phyloP scores from a whole-genome alignment of 176 grass and related monocot species.

The Poa pratensis region DNA sequence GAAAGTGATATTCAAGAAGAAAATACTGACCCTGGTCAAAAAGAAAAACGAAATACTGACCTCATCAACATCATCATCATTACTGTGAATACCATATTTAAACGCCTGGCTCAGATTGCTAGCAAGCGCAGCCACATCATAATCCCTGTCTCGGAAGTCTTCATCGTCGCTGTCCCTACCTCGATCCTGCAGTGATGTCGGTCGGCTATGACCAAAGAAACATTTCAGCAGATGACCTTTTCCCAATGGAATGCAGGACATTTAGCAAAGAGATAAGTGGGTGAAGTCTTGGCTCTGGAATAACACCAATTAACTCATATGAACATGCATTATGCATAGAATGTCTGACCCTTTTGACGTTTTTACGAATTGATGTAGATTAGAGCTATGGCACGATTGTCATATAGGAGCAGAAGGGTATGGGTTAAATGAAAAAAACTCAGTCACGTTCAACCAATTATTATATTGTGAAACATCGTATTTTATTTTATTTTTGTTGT shows the following conservation, averaged over 20 bases:
- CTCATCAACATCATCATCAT: constrained; percentile 83
- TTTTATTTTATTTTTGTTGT: neutral
- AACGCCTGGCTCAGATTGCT: constrained; percentile 94
- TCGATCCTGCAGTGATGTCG: constrained; percentile 81
- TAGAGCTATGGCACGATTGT: neutral
- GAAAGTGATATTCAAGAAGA: constrained; percentile 22
- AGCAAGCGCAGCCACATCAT: constrained; percentile 96
- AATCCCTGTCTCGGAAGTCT: constrained; percentile 92
- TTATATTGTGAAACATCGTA: constrained; percentile 16
- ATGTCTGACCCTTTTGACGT: neutral
- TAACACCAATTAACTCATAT: neutral
- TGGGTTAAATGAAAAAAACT: neutral
- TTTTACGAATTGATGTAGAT: neutral
- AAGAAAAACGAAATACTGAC: constrained; percentile 41
- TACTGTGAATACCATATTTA: constrained; percentile 81
- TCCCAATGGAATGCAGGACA: constrained; percentile 7
- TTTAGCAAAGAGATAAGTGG: constrained; percentile 17
- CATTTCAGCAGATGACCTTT: constrained; percentile 30
- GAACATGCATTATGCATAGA: constrained; percentile 18
- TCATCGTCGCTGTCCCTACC: constrained; percentile 98
- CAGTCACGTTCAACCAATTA: neutral
- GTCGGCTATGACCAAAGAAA: constrained; percentile 67
- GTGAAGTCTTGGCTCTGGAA: neutral
- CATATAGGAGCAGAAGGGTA: neutral
- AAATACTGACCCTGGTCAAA: constrained; percentile 48